Conservation (phyloP, 768 basidiomycete genomes). For the Jaapia argillacea region DNA sequence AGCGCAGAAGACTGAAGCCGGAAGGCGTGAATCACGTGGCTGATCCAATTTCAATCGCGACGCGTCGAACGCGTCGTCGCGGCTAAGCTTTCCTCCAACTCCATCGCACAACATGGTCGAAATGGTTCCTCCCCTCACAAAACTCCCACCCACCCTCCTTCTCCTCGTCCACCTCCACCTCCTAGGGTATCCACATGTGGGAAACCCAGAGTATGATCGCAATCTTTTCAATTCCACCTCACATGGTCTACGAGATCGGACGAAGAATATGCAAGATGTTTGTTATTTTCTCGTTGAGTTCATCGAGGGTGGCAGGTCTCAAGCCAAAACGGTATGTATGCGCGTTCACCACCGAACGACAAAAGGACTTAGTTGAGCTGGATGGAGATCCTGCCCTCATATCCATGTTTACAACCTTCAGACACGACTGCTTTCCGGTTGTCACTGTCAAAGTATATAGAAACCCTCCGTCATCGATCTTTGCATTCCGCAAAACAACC, state of each 20-base stretch:
- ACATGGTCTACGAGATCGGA: constrained; percentile 40
- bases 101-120: too few relatives aligned
- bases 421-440: constrained; percentile 42
- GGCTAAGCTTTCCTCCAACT: too few relatives aligned
- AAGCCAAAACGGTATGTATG: constrained; percentile 17
- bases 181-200: constrained; percentile 36
- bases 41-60: too few relatives aligned
- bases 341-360: too few relatives aligned
- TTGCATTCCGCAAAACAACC: constrained; percentile 21
- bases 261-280: constrained; percentile 41
- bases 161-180: constrained; percentile 45
- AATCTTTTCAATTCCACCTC: constrained; percentile 32
- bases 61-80: too few relatives aligned
- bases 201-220: constrained; percentile 39
- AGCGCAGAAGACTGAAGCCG: too few relatives aligned
- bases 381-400: constrained; percentile 40
- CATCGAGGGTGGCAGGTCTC: constrained; percentile 29
- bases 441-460: constrained; percentile 40
- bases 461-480: constrained; percentile 30
- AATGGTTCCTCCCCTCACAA: too few relatives aligned
- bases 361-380: too few relatives aligned
- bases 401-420: constrained; percentile 43
- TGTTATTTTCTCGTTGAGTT: constrained; percentile 37
- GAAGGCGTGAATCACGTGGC: too few relatives aligned
- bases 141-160: constrained; percentile 34